Conservation (phyloP, 2,329 filamentous ascomycete genomes). For the Penicillium olsonii region DNA sequence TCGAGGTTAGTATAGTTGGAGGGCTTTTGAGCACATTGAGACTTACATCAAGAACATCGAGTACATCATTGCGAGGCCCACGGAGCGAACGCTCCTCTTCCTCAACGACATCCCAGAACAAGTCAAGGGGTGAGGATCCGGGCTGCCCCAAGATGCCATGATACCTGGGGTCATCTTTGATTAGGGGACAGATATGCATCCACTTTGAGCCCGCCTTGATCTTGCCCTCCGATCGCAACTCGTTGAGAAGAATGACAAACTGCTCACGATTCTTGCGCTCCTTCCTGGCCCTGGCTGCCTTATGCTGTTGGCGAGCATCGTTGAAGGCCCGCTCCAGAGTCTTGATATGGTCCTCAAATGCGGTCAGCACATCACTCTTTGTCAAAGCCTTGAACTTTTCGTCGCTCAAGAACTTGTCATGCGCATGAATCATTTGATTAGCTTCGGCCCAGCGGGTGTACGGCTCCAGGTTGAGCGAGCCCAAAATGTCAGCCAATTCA, state of each 20-base stretch:
- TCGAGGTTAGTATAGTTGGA: constrained; percentile 38
- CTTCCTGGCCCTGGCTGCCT: constrained; percentile 74
- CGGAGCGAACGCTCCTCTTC: constrained; percentile 89
- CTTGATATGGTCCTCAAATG: constrained; percentile 95
- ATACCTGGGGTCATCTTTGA: constrained; percentile 82
- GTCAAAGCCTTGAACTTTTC: constrained; percentile 82
- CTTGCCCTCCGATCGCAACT: constrained; percentile 72
- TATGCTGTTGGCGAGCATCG: constrained; percentile 83
- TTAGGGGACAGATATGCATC: constrained; percentile 73
- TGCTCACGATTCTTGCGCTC: constrained; percentile 85
- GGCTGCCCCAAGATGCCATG: constrained; percentile 77
- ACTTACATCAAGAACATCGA: constrained; percentile 85
- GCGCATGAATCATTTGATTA: constrained; percentile 75
- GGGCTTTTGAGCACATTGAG: background rate
- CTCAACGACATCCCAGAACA: constrained; percentile 95
- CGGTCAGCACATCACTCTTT: constrained; percentile 86
- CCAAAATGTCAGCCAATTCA: constrained; percentile 75
- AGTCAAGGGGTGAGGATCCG: constrained; percentile 82
- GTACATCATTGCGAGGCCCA: constrained; percentile 75
- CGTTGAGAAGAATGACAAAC: constrained; percentile 72
- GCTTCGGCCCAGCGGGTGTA: constrained; percentile 95
- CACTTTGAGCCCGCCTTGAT: constrained; percentile 91
- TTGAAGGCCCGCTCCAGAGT: constrained; percentile 88
- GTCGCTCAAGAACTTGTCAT: constrained; percentile 74
- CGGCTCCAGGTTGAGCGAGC: constrained; percentile 79